phyloP scores from a whole-genome alignment of 2,329 filamentous ascomycete species.

The Dactylellina drechsleri region DNA sequence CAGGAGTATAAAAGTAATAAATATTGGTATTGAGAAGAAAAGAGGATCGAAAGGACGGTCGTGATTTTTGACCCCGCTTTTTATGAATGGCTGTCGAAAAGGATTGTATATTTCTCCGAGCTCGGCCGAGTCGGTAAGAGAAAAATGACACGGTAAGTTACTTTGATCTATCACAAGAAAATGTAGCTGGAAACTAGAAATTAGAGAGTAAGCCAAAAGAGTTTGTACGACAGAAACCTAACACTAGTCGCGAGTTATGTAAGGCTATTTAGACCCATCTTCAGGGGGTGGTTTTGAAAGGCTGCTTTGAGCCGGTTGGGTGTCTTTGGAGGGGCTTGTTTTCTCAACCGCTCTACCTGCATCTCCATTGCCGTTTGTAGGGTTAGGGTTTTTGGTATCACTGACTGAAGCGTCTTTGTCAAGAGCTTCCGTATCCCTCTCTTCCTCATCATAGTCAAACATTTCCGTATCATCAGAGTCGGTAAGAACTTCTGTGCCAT shows the following conservation, averaged over 20 bases:
- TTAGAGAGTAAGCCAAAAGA: constrained; percentile 7
- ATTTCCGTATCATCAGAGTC: constrained; percentile 91
- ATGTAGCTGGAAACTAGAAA: constrained; percentile 6
- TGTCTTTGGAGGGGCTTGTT: constrained; percentile 27
- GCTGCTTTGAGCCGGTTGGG: constrained; percentile 4
- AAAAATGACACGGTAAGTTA: background rate
- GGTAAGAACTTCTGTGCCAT: constrained; percentile 90
- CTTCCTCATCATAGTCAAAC: constrained; percentile 84
- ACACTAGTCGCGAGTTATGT: background rate
- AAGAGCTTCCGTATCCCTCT: constrained; percentile 58
- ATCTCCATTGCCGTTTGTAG: background rate
- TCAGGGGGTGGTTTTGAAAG: constrained; percentile 28
- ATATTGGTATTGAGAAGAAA: no score
- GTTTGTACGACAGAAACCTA: constrained; percentile 29
- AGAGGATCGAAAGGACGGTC: no score
- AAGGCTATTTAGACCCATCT: constrained; percentile 22
- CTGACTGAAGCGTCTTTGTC: constrained; percentile 57
- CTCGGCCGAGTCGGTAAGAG: background rate
- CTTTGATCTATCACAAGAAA: constrained; percentile 25
- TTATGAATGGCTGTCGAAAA: no score
- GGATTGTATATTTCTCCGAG: background rate
- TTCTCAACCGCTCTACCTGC: constrained; percentile 5
- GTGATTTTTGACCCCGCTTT: no score
- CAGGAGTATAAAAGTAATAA: no score
- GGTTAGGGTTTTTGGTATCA: constrained; percentile 3